Conservation (phyloP, 73 alveolate genomes). For the Uronychia setigera region DNA sequence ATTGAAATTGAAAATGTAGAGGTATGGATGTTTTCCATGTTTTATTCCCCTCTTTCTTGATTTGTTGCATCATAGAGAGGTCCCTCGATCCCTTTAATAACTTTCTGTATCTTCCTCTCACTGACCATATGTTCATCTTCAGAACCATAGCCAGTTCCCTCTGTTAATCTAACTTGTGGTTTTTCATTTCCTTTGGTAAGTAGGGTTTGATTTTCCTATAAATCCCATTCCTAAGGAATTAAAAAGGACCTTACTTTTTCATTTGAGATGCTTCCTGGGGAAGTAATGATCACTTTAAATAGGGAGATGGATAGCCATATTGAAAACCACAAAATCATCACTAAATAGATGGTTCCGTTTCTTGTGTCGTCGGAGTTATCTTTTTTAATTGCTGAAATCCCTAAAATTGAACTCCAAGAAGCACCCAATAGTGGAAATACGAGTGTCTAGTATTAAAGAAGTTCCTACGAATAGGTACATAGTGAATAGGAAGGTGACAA, state of each 20-base stretch:
- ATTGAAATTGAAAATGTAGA: not conserved
- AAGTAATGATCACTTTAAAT: not conserved
- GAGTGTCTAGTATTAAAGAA: not conserved
- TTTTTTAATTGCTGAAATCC: not conserved
- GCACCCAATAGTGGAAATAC: not conserved
- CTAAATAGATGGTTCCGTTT: no score
- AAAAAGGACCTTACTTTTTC: not conserved
- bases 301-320: not conserved
- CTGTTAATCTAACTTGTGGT: no score
- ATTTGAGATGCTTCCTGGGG: not conserved
- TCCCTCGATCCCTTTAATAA: not conserved
- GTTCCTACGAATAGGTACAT: not conserved
- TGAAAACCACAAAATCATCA: not conserved
- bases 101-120: not conserved
- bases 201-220: not conserved
- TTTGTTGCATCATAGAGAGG: not conserved
- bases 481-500: not conserved
- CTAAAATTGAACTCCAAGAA: not conserved
- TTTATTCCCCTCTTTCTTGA: not conserved
- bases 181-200: no score
- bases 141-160: not conserved
- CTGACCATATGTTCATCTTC: not conserved
- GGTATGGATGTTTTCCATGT: not conserved
- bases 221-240: not conserved
- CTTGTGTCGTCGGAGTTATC: not conserved